Conservation (phyloP, 2,329 filamentous ascomycete genomes). For the Monosporascus cannonballus region DNA sequence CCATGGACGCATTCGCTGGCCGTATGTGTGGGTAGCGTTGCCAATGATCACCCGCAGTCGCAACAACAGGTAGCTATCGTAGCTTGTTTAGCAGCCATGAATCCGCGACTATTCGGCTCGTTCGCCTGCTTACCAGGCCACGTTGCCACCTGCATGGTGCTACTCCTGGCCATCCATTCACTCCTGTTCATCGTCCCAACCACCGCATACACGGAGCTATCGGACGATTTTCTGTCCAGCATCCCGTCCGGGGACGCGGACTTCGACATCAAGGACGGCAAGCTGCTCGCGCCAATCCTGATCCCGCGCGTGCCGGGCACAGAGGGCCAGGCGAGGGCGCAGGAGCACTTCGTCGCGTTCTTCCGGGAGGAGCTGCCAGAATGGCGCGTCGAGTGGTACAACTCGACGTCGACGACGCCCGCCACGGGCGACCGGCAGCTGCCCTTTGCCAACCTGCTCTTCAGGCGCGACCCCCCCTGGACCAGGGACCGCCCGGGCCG, state of each 20-base stretch:
- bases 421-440: slow-evolving; percentile 55
- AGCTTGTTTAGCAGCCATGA: background rate
- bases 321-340: slow-evolving; percentile 57
- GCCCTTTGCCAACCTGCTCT: slow-evolving; percentile 72
- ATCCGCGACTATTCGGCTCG: background rate
- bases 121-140: background rate
- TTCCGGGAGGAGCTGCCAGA: slow-evolving; percentile 60
- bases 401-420: slow-evolving; percentile 67
- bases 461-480: slow-evolving; percentile 75
- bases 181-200: slow-evolving; percentile 20
- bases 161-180: slow-evolving; percentile 18
- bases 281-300: slow-evolving; percentile 69
- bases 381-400: slow-evolving; percentile 69
- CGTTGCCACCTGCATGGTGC: slow-evolving; percentile 3
- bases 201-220: slow-evolving; percentile 40
- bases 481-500: slow-evolving; percentile 64
- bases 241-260: slow-evolving; percentile 59
- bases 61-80: background rate
- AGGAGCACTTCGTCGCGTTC: slow-evolving; percentile 67
- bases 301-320: slow-evolving; percentile 71
- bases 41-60: background rate
- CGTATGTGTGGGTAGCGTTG: background rate
- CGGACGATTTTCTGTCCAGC: slow-evolving; percentile 56
- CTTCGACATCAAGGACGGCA: slow-evolving; percentile 67
- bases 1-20: background rate